These are phyloP conservation scores for Sphagnurus paluster DNA, from an alignment of 1,284 basidiomycete species.

Conservation along the genomic window DNA sequence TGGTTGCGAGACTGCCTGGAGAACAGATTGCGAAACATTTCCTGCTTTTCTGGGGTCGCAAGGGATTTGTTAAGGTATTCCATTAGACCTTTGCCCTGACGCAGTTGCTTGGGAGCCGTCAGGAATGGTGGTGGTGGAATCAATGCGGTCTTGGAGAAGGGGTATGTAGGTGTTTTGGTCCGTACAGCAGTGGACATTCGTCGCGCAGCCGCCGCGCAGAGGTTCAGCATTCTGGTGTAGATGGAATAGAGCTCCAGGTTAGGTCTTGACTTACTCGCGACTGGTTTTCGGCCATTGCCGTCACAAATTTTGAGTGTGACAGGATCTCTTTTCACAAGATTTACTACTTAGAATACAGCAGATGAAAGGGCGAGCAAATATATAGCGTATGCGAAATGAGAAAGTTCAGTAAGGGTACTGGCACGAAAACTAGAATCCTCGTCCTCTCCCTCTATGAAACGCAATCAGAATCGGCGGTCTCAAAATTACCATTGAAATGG, in stretches of 20 bases:
- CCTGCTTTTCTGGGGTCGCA: conserved; percentile 65
- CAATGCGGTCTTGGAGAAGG: conserved; percentile 73
- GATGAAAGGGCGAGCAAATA: conserved; percentile 11
- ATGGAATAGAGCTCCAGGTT: not conserved
- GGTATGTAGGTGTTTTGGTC: conserved; percentile 46
- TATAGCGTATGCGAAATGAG: conserved; percentile 14
- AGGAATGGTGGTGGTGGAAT: conserved; percentile 48
- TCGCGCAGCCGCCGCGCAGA: conserved; percentile 33
- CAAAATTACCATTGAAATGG: conserved; percentile 2
- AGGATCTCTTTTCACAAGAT: not conserved
- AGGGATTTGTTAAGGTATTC: conserved; percentile 68
- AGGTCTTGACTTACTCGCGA: not conserved
- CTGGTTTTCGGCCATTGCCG: conserved; percentile 17
- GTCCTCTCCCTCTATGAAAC: conserved; percentile 61
- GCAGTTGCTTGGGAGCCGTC: conserved; percentile 46
- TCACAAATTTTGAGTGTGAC: conserved; percentile 7
- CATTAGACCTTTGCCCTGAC: conserved; percentile 79
- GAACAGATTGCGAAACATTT: conserved; percentile 69
- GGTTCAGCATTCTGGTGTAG: conserved; percentile 28
- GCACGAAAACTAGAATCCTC: conserved; percentile 53
- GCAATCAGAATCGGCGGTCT: not conserved
- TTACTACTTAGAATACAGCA: conserved; percentile 18
- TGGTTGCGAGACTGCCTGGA: conserved; percentile 65
- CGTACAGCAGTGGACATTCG: conserved; percentile 43
- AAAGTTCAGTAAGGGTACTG: conserved; percentile 8